Percentiles rank a stretch among this genome's conserved stretches.
Conservation (phyloP, 192 early-diverging fungal species). For the Glomus cerebriforme region DNA sequence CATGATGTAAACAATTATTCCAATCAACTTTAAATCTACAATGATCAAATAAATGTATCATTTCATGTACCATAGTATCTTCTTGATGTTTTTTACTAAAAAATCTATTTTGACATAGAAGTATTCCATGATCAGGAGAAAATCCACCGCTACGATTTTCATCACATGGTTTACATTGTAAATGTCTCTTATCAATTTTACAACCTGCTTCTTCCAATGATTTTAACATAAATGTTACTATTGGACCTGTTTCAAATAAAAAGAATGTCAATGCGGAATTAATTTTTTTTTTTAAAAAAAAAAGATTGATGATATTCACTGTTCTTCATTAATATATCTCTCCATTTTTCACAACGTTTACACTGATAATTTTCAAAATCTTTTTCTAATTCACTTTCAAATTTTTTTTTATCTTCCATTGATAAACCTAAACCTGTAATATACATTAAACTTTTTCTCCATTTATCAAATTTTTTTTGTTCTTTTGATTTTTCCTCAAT, state of each 20-base stretch:
- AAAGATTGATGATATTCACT: constrained; percentile 42
- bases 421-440: constrained; percentile 65
- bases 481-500: constrained; percentile 45
- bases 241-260: constrained; percentile 58
- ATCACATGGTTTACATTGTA: constrained; percentile 85
- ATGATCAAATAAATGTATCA: constrained; percentile 84
- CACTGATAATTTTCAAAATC: constrained; percentile 57
- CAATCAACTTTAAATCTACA: constrained; percentile 73
- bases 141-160: constrained; percentile 86
- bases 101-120: constrained; percentile 87
- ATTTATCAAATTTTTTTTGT: constrained; percentile 60
- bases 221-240: constrained; percentile 86
- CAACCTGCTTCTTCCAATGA: constrained; percentile 72
- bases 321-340: constrained; percentile 70
- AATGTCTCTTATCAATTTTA: constrained; percentile 55
- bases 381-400: constrained; percentile 38
- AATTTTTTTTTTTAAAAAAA: neutral
- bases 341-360: constrained; percentile 74
- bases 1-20: constrained; percentile 75
- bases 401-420: constrained; percentile 46
- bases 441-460: constrained; percentile 59
- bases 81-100: constrained; percentile 80
- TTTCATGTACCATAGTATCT: constrained; percentile 92
- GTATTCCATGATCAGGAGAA: constrained; percentile 72
- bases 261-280: neutral